Conservation (phyloP, 805 yeast genomes). For the Nakazawaea peltata region DNA sequence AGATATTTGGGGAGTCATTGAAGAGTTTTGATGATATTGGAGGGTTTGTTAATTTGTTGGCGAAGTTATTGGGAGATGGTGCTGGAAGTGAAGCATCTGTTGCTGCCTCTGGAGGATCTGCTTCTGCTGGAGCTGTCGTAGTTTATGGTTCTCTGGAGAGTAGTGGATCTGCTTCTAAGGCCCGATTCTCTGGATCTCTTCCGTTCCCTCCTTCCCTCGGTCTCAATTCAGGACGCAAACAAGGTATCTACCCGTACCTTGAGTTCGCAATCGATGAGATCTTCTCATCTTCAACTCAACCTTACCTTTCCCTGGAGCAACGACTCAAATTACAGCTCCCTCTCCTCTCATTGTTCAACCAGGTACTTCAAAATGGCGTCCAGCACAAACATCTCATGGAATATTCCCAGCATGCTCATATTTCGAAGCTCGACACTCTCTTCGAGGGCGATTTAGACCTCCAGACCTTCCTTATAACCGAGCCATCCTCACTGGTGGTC, state of each 20-base stretch:
- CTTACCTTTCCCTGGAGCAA: slow-evolving; percentile 27
- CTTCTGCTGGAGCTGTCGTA: too few relatives aligned
- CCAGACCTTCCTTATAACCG: slow-evolving; percentile 45
- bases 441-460: slow-evolving; percentile 29
- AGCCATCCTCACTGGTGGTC: slow-evolving; percentile 62
- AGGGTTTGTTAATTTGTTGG: slow-evolving; percentile 55
- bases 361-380: slow-evolving; percentile 35
- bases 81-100: too few relatives aligned
- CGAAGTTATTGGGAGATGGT: slow-evolving; percentile 21
- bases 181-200: slow-evolving; percentile 30
- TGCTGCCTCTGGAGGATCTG: too few relatives aligned
- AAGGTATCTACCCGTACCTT: slow-evolving; percentile 74
- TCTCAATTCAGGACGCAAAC: slow-evolving; percentile 39
- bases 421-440: slow-evolving; percentile 39
- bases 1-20: slow-evolving; percentile 37
- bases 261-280: slow-evolving; percentile 66
- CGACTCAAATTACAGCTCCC: slow-evolving; percentile 41
- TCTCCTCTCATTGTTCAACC: slow-evolving; percentile 43
- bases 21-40: slow-evolving; percentile 44
- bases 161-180: slow-evolving; percentile 14
- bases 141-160: slow-evolving; percentile 7
- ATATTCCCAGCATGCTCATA: slow-evolving; percentile 29
- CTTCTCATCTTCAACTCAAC: slow-evolving; percentile 41
- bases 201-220: slow-evolving; percentile 62
- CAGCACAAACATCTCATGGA: slow-evolving; percentile 23